Conservation (phyloP, 306 rosid species). For the Gleditsia sinensis region DNA sequence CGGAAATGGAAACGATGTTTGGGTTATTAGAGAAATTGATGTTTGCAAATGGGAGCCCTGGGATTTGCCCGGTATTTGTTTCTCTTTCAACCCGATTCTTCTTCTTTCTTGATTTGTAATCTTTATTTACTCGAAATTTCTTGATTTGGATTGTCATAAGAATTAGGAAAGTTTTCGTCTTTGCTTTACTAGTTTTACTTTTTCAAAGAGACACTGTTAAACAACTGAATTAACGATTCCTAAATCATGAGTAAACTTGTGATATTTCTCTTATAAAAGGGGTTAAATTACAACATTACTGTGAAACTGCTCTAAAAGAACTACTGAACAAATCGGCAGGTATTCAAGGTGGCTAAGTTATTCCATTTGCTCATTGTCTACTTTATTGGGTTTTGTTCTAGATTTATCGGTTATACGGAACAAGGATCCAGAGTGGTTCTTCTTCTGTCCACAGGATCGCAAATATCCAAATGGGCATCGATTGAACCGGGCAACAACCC, state of each 20-base stretch:
- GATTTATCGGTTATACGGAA: conserved; percentile 73
- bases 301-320: not conserved
- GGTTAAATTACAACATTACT: not conserved
- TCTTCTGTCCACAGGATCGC: conserved; percentile 93
- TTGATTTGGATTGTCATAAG: not conserved
- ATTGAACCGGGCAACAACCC: conserved; percentile 80
- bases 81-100: not conserved
- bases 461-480: conserved; percentile 93
- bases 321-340: not conserved
- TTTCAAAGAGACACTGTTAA: too few species aligned
- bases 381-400: conserved; percentile 31
- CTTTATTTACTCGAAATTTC: not conserved
- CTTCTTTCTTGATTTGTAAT: not conserved
- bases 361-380: conserved; percentile 20
- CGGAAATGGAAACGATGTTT: conserved; percentile 62
- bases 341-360: not conserved
- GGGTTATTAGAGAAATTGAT: conserved; percentile 86
- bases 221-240: not conserved
- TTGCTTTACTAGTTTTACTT: not conserved
- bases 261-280: not conserved
- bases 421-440: conserved; percentile 96
- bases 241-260: not conserved
- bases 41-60: conserved; percentile 97
- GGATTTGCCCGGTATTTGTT: conserved; percentile 82
- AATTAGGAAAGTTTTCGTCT: conserved; percentile 17